Percentiles rank a stretch among this genome's conserved stretches.
Evolutionary conservation across 2,329 filamentous ascomycete genomes (phyloP).

Genomic region (Aspergillus calidoustus): DNA sequence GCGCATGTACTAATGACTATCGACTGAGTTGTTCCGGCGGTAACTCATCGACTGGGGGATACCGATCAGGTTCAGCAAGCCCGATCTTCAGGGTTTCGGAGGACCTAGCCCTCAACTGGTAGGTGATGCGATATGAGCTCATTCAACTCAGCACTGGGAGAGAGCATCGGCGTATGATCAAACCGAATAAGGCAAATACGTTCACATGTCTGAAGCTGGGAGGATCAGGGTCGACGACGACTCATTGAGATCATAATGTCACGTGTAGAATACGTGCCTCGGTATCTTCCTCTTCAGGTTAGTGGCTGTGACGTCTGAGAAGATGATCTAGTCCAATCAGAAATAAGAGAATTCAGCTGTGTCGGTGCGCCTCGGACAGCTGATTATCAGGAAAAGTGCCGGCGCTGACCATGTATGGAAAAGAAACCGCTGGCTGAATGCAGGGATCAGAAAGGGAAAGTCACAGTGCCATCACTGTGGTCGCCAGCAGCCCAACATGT

Average conservation of each 20-base stretch:
- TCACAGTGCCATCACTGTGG: not conserved
- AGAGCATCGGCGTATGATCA: not conserved
- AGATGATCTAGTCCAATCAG: constrained; percentile 24
- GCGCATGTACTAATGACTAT: too few species aligned
- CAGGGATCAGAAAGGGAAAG: not conserved
- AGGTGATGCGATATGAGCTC: constrained; percentile 11
- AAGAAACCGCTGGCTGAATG: not conserved
- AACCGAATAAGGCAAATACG: not conserved
- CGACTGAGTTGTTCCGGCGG: not conserved
- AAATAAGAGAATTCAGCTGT: constrained; percentile 12
- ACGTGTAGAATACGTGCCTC: constrained; percentile 22
- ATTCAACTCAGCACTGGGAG: not conserved
- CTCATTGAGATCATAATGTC: constrained; percentile 10
- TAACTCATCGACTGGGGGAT: constrained; percentile 1
- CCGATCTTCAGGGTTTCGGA: not conserved
- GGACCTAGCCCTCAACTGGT: constrained; percentile 1
- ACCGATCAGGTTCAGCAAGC: not conserved
- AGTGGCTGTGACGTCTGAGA: constrained; percentile 20
- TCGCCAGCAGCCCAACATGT: constrained; percentile 6
- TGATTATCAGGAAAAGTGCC: constrained; percentile 8
- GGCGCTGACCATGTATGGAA: not conserved
- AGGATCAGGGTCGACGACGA: not conserved
- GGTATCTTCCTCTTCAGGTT: constrained; percentile 24
- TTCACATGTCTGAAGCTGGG: not conserved
- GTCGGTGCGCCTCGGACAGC: constrained; percentile 15